Evolutionary conservation across 306 rosid genomes (phyloP).

Genomic region (Hippophae rhamnoides): DNA sequence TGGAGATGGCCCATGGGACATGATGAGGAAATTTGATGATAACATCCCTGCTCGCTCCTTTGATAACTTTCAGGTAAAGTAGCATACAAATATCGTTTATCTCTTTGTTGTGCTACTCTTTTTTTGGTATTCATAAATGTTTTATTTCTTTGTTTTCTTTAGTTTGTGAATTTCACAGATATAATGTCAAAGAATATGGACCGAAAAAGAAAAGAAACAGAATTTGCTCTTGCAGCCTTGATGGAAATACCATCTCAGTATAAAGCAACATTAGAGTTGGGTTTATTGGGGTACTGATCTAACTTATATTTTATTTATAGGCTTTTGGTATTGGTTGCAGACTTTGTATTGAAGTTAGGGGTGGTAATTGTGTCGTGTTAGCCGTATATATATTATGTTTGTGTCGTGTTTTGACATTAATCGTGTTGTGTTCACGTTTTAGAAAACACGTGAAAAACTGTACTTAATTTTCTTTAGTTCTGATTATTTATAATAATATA

Average conservation of each 20-base stretch:
- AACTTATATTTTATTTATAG: background rate
- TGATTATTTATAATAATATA: too few species aligned
- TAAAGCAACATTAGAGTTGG: constrained; percentile 74
- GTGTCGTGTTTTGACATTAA: too few species aligned
- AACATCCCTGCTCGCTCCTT: constrained; percentile 87
- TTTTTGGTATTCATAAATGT: constrained; percentile 6
- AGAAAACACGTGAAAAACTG: too few species aligned
- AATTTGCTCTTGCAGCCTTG: constrained; percentile 75
- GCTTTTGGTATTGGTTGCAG: too few species aligned
- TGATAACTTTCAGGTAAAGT: constrained; percentile 81
- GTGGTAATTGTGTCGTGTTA: too few species aligned
- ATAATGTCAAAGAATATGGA: constrained; percentile 76
- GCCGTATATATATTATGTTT: too few species aligned
- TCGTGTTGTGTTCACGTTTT: too few species aligned
- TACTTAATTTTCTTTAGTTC: too few species aligned
- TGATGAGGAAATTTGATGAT: constrained; percentile 87
- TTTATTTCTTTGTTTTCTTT: constrained; percentile 16
- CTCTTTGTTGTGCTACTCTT: background rate
- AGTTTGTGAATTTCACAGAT: constrained; percentile 95
- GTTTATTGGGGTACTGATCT: constrained; percentile 65
- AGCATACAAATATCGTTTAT: constrained; percentile 9
- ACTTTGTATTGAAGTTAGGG: too few species aligned
- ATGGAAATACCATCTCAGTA: constrained; percentile 96
- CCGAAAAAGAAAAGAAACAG: constrained; percentile 71
- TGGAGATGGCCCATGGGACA: constrained; percentile 99